Percentiles rank a stretch among this genome's conserved stretches.
These are phyloP conservation scores for Cryptococcus sp. DNA, from an alignment of 1,284 basidiomycete species.

Conservation along the genomic window DNA sequence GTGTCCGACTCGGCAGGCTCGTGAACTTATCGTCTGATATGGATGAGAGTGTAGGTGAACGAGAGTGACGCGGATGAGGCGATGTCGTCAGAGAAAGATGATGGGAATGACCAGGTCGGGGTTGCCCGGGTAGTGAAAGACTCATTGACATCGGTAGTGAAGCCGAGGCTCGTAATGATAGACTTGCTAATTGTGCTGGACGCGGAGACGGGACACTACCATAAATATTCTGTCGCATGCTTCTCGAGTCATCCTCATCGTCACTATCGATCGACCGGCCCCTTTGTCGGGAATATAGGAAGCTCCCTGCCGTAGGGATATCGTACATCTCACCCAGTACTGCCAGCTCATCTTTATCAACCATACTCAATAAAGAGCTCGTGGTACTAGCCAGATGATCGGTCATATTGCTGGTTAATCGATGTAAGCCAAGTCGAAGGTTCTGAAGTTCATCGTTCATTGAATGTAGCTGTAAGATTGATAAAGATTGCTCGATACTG, in stretches of 20 bases:
- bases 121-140: constrained; percentile 1
- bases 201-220: constrained; percentile 7
- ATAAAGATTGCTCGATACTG: constrained; percentile 12
- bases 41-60: neutral
- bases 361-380: constrained; percentile 25
- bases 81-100: constrained; percentile 7
- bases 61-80: neutral
- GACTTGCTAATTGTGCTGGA: neutral
- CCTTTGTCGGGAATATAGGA: constrained; percentile 12
- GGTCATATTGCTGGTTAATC: constrained; percentile 32
- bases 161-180: neutral
- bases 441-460: constrained; percentile 12
- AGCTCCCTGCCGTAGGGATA: constrained; percentile 27
- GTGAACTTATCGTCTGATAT: constrained; percentile 34
- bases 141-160: neutral
- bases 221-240: neutral
- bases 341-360: constrained; percentile 28
- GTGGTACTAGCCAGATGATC: constrained; percentile 38
- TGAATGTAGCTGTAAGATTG: constrained; percentile 14
- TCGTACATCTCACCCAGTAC: constrained; percentile 43
- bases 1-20: constrained; percentile 29
- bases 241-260: neutral
- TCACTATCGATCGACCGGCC: neutral
- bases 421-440: constrained; percentile 33
- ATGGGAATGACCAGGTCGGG: constrained; percentile 1